Evolutionary conservation across 1,284 basidiomycete genomes (phyloP).

Genomic region (Chalciporus piperatoides): DNA sequence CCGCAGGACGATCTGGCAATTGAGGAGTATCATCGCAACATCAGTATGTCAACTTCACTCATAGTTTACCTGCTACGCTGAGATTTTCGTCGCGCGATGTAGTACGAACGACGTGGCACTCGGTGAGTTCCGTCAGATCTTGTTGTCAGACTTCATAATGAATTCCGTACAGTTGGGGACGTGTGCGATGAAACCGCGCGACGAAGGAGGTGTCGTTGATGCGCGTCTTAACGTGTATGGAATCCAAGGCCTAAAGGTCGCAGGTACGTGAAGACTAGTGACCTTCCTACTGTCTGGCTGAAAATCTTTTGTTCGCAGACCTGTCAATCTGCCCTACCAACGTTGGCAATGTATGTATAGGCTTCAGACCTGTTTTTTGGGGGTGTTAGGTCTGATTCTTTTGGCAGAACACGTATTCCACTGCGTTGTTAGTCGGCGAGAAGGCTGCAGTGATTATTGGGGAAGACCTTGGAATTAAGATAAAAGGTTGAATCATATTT

Average conservation of each 20-base stretch:
- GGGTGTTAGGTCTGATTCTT: background rate
- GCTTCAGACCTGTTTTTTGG: too few species aligned
- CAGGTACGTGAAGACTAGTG: slow-evolving; percentile 21
- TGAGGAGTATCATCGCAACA: slow-evolving; percentile 39
- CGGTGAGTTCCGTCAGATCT: slow-evolving; percentile 36
- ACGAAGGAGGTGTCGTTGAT: slow-evolving; percentile 30
- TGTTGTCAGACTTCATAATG: too few species aligned
- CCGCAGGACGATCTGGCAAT: slow-evolving; percentile 53
- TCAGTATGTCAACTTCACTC: slow-evolving; percentile 22
- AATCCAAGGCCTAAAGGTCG: slow-evolving; percentile 29
- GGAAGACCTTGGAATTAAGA: slow-evolving; percentile 5
- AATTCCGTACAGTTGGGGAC: slow-evolving; percentile 24
- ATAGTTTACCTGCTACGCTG: too few species aligned
- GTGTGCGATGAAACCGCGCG: slow-evolving; percentile 31
- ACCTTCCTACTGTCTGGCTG: background rate
- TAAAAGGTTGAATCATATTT: background rate
- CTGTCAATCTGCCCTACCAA: background rate
- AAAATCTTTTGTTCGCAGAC: background rate
- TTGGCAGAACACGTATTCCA: slow-evolving; percentile 31
- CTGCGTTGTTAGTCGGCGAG: slow-evolving; percentile 31
- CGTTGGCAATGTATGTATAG: background rate
- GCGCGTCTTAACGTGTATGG: slow-evolving; percentile 29
- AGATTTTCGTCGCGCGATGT: too few species aligned
- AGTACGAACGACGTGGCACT: slow-evolving; percentile 54
- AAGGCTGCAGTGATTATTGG: slow-evolving; percentile 29